Base-by-base conservation (phyloP, 805 yeast species). In the Pichia cephalocereana region DNA sequence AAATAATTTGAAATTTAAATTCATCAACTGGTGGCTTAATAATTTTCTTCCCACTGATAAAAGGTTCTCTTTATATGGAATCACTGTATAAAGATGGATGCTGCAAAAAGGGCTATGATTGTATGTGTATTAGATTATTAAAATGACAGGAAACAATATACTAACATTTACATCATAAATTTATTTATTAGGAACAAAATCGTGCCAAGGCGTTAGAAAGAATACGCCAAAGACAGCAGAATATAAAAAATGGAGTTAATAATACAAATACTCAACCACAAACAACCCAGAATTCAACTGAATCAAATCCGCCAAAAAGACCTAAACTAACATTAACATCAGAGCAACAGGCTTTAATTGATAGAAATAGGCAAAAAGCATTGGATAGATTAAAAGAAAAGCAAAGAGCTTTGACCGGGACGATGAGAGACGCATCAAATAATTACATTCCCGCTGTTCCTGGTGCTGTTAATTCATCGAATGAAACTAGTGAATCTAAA, bases 201-300 rank as follows among this genome's bases (percentile, higher is more conserved):
- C 69, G 93, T 52, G 70, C 72, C 41, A 71, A 71, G 46, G 88
- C 89, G 0, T 56, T 82, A 9, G 85, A 80, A 48, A 64, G 83
- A 48, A 69, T 83, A 36, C 70, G 74, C 52, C 69, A 70, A 43
- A 68, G 74, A 53, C 78, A 64, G 45, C 48, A 49, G 43, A 48
- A 43, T 3, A 50, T 60, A 23, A 52, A 49, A 39, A 43, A 49
- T 6, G 38, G 41, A 15, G 12, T 46, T 7, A 5, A n/a, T 6
- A 26, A 23, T 28, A 36, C 14, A 6, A 23, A 30, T 32, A 10
- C 2, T 36, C 18, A 27, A 26, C 28, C 26, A 26, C 23, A 17
- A 7, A 26, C 23, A 2, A 15, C 3, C 1, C 3, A 7, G 8
- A 39, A 26, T 15, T 3, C 30, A 8, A 15, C 9, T 7, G 31